phyloP scores from a whole-genome alignment of 1,284 basidiomycete species.

The Ustilago lituana region DNA sequence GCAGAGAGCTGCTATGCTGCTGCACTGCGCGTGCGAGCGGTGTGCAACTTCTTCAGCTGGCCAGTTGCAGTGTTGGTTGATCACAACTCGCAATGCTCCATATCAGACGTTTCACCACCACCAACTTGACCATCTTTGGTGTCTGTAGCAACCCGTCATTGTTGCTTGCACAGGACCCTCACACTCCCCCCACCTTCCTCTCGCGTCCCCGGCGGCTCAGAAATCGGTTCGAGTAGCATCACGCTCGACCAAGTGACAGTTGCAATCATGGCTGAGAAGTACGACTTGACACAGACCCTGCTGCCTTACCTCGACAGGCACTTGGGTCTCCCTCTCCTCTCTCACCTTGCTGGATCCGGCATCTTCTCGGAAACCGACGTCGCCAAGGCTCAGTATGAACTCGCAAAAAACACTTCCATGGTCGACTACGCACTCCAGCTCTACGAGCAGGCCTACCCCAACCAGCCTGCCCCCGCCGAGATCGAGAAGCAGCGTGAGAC shows the following conservation, averaged over 20 bases:
- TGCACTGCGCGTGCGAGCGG: constrained; percentile 3
- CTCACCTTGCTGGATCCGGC: constrained; percentile 77
- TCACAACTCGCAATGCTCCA: constrained; percentile 5
- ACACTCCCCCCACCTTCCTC: background rate
- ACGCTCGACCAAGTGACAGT: constrained; percentile 6
- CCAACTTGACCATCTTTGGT: constrained; percentile 39
- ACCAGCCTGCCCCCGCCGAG: constrained; percentile 69
- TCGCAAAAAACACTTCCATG: constrained; percentile 80
- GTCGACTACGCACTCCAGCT: constrained; percentile 73
- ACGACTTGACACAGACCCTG: constrained; percentile 75
- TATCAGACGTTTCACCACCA: constrained; percentile 20
- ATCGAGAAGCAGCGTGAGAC: constrained; percentile 70
- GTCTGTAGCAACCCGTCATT: constrained; percentile 31
- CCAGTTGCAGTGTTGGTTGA: background rate
- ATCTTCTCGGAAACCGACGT: constrained; percentile 81
- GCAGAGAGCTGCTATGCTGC: background rate
- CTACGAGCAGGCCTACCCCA: constrained; percentile 80
- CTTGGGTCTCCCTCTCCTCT: constrained; percentile 88
- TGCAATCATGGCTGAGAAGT: constrained; percentile 67
- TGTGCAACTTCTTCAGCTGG: constrained; percentile 11
- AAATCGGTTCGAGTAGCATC: constrained; percentile 5
- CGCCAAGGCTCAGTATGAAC: constrained; percentile 89
- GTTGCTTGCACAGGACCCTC: constrained; percentile 32
- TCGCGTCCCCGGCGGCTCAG: background rate
- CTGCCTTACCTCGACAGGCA: constrained; percentile 92